A percentile compares a stretch with the other conserved stretches of the same genome.
Evolutionary conservation across 768 basidiomycete species (phyloP).

Genomic region (Serendipita indica): DNA sequence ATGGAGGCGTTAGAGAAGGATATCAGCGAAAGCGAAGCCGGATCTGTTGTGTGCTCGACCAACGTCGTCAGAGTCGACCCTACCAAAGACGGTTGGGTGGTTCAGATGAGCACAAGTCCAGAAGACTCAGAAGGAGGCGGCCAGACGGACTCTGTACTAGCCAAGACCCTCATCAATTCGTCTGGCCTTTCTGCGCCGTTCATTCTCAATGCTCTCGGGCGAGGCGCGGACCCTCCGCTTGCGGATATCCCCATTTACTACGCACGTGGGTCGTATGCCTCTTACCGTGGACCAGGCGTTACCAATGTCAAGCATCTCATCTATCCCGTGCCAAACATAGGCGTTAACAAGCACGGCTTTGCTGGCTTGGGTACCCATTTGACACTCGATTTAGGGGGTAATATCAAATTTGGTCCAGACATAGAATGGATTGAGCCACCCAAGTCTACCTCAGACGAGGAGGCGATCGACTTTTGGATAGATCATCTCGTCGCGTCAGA

Average conservation of each 20-base stretch:
- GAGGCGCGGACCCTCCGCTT: not conserved
- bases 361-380: conserved; percentile 86
- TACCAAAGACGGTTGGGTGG: conserved; percentile 66
- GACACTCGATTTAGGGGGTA: conserved; percentile 70
- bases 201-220: conserved; percentile 46
- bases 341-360: conserved; percentile 36
- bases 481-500: conserved; percentile 41
- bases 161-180: conserved; percentile 67
- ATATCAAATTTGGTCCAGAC: conserved; percentile 85
- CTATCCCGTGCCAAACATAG: conserved; percentile 75
- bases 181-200: conserved; percentile 60
- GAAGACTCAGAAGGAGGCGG: conserved; percentile 25
- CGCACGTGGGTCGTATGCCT: conserved; percentile 74
- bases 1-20: conserved; percentile 77
- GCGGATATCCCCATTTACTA: conserved; percentile 60
- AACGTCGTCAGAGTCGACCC: conserved; percentile 77
- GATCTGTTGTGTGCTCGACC: conserved; percentile 63
- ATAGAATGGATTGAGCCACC: conserved; percentile 65
- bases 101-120: conserved; percentile 50
- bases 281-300: conserved; percentile 70
- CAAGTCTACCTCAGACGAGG: conserved; percentile 21
- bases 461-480: conserved; percentile 63
- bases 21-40: conserved; percentile 51
- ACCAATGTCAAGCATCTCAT: conserved; percentile 56
- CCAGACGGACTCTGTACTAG: conserved; percentile 44